Base-by-base conservation (phyloP, 1,139 yeast genomes). In the Yamadazyma oceani region DNA sequence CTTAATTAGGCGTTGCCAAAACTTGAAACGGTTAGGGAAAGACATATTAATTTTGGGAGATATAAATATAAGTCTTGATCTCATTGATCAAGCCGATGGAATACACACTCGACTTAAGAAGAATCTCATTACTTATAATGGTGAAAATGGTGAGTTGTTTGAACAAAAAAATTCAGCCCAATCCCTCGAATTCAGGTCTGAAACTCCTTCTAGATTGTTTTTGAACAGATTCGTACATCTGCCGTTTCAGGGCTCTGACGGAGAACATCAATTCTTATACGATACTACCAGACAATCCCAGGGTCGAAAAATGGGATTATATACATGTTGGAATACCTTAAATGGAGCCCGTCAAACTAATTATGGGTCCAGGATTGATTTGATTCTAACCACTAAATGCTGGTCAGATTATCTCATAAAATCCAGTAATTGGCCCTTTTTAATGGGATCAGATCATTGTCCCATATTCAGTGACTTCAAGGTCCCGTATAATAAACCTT, bases 361-460 rank as follows among this genome's bases (percentile, higher is more conserved):
- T 55, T 85, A 73, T 58, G 97, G 98, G 0, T 84, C 96, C 2
- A 69, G 98, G 36, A 84, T 92, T 24, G 98, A 92, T 57, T 73
- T 84, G 46, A 80, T 92, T 7, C 58, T 88, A 3, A 60, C 75
- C 0, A 60, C 83, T 11, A 48, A 62, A 10, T 48, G 43, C 0
- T 45, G 83, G 34, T 49, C 63, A 5, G 41, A 56, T 0, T 36
- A 41, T 5, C 64, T 80, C 8, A 47, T 55, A 0, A 53, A 60
- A 14, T 83, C 92, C 0, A 79, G 82, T 50, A 85, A 85, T 14
- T 73, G 85, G 74, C 83, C 90, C 0, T 70, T 68, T 26, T 53
- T 90, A 0, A 65, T 75, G 57, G 98, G 97, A 0, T 88, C 96
- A 0, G 98, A 92, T 57, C 98, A 92, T 60, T 92, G 97, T 58